phyloP scores from a whole-genome alignment of 148 eudicot genomes.

The Simmondsia chinensis region DNA sequence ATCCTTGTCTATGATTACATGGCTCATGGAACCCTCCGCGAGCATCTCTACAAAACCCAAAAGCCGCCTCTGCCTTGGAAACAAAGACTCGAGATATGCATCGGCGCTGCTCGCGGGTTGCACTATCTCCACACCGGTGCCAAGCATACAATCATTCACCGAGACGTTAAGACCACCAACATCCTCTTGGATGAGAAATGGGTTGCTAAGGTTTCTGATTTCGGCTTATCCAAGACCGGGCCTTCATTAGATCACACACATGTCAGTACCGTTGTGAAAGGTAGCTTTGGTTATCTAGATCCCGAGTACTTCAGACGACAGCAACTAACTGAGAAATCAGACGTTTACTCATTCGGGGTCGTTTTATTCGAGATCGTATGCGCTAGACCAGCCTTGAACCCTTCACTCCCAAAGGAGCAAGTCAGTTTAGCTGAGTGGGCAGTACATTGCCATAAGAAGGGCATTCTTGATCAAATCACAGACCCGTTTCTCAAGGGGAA shows the following conservation, averaged over 20 bases:
- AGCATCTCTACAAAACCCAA: constrained; percentile 90
- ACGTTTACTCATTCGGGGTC: constrained; percentile 90
- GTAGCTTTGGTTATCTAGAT: constrained; percentile 91
- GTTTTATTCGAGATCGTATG: constrained; percentile 87
- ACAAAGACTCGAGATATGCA: constrained; percentile 90
- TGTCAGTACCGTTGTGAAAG: constrained; percentile 93
- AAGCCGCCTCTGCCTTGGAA: constrained; percentile 95
- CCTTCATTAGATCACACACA: constrained; percentile 91
- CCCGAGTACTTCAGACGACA: constrained; percentile 95
- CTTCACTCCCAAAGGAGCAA: constrained; percentile 84
- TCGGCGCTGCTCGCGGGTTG: constrained; percentile 89
- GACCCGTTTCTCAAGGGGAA: constrained; percentile 84
- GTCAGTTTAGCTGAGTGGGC: constrained; percentile 98
- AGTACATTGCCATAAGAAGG: constrained; percentile 69
- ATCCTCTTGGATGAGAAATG: constrained; percentile 86
- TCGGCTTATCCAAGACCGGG: constrained; percentile 89
- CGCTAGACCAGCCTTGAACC: constrained; percentile 93
- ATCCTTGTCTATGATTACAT: constrained; percentile 90
- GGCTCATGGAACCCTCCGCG: constrained; percentile 90
- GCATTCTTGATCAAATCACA: constrained; percentile 62
- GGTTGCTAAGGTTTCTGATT: constrained; percentile 97
- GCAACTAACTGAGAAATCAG: constrained; percentile 88
- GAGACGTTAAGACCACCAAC: constrained; percentile 96
- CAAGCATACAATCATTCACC: constrained; percentile 87
- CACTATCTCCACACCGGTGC: constrained; percentile 98